Conservation (phyloP, 2,329 filamentous ascomycete species). For the Sarocladium oryzae region DNA sequence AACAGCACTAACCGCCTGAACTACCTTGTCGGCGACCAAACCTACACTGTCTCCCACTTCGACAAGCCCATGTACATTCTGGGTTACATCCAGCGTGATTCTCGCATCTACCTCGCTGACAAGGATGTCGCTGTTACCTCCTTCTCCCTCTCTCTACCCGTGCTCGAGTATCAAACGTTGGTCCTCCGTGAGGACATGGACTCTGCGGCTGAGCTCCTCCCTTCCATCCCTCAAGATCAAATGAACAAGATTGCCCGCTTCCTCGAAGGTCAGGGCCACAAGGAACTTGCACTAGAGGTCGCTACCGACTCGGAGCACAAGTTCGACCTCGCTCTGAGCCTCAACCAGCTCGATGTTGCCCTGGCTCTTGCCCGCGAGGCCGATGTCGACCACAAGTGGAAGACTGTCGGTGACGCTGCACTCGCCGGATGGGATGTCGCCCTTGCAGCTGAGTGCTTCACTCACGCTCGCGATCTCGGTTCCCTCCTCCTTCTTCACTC, state of each 20-base stretch:
- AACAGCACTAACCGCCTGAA: slow-evolving; percentile 95
- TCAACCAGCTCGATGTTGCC: slow-evolving; percentile 80
- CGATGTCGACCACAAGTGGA: slow-evolving; percentile 96
- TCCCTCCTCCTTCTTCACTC: slow-evolving; percentile 84
- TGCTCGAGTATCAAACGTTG: slow-evolving; percentile 94
- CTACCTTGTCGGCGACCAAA: slow-evolving; percentile 96
- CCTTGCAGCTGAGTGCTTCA: slow-evolving; percentile 89
- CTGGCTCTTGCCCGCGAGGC: slow-evolving; percentile 76
- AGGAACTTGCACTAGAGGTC: slow-evolving; percentile 89
- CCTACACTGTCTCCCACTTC: slow-evolving; percentile 95
- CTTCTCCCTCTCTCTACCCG: slow-evolving; percentile 82
- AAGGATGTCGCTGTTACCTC: slow-evolving; percentile 92
- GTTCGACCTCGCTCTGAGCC: slow-evolving; percentile 80
- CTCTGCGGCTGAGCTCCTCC: slow-evolving; percentile 75
- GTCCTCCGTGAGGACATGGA: slow-evolving; percentile 93
- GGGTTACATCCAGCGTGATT: slow-evolving; percentile 91
- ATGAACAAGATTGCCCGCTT: slow-evolving; percentile 98
- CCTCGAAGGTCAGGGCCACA: slow-evolving; percentile 93
- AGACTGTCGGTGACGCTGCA: slow-evolving; percentile 89
- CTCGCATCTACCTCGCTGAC: slow-evolving; percentile 89
- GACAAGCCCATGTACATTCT: slow-evolving; percentile 93
- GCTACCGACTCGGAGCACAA: slow-evolving; percentile 94
- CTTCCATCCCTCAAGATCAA: slow-evolving; percentile 81
- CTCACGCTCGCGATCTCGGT: slow-evolving; percentile 81
- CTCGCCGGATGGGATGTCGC: slow-evolving; percentile 79